Evolutionary conservation across 2,329 filamentous ascomycete species (phyloP).

Genomic region (Aureobasidium sp.): DNA sequence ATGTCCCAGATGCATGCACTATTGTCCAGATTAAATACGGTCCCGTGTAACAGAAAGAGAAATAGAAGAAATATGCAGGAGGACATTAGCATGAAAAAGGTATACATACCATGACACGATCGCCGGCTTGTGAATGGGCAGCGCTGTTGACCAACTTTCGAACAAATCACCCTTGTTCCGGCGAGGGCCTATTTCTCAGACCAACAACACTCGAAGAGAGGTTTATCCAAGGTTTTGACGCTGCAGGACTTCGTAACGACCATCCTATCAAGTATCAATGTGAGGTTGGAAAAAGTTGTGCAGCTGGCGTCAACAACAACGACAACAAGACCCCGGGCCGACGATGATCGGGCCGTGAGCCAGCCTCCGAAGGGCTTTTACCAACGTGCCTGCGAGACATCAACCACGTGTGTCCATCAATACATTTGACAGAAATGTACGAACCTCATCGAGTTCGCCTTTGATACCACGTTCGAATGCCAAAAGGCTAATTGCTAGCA

Average conservation of each 20-base stretch:
- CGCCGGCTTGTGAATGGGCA: not conserved
- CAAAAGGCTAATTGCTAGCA: not conserved
- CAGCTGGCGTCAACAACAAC: not conserved
- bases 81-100: not conserved
- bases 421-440: not conserved
- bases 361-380: not conserved
- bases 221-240: not conserved
- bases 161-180: not conserved
- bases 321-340: not conserved
- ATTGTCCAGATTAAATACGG: constrained; percentile 7
- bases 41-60: not conserved
- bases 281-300: not conserved
- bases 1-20: constrained; percentile 9
- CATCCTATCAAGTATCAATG: not conserved
- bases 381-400: not conserved
- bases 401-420: not conserved
- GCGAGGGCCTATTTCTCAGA: no score
- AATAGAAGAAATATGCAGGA: not conserved
- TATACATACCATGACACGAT: not conserved
- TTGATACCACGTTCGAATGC: no score
- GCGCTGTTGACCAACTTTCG: not conserved
- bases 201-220: no score
- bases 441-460: no score
- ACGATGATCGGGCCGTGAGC: not conserved
- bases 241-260: not conserved